Evolutionary conservation across 2,329 filamentous ascomycete species (phyloP).

Genomic region (Diplocarpon rosae): DNA sequence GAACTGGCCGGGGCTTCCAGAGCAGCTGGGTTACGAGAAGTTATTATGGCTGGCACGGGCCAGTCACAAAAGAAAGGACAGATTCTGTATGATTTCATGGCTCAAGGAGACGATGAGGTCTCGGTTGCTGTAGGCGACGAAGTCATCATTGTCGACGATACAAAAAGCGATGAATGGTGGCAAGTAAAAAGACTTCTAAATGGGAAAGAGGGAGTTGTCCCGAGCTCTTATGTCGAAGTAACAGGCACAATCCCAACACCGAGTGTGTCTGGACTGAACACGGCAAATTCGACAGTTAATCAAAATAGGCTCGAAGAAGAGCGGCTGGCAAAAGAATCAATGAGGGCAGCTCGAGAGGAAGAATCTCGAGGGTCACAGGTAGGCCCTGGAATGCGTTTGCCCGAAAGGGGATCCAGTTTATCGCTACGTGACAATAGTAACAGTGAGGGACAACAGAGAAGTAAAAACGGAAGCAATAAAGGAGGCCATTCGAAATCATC

Average conservation of each 20-base stretch:
- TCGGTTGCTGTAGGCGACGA: slow-evolving; percentile 85
- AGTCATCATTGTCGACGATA: slow-evolving; percentile 79
- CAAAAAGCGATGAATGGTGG: slow-evolving; percentile 97
- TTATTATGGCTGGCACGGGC: slow-evolving; percentile 69
- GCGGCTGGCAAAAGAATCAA: slow-evolving; percentile 68
- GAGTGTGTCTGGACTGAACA: slow-evolving; percentile 42
- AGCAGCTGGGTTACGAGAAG: slow-evolving; percentile 75
- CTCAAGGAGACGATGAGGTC: slow-evolving; percentile 92
- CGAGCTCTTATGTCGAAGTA: slow-evolving; percentile 90
- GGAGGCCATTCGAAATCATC: slow-evolving; percentile 42
- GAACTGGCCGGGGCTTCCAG: slow-evolving; percentile 79
- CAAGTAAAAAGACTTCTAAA: slow-evolving; percentile 84
- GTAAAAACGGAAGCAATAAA: slow-evolving; percentile 56
- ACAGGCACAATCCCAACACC: slow-evolving; percentile 50
- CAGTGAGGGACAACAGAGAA: slow-evolving; percentile 61
- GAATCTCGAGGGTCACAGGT: slow-evolving; percentile 57
- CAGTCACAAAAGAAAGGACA: slow-evolving; percentile 67
- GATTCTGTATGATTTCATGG: slow-evolving; percentile 91
- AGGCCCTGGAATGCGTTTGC: slow-evolving; percentile 66
- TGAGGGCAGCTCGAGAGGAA: slow-evolving; percentile 49
- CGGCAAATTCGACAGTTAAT: slow-evolving; percentile 59
- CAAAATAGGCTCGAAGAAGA: slow-evolving; percentile 73
- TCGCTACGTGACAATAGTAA: slow-evolving; percentile 54
- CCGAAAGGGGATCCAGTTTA: slow-evolving; percentile 71
- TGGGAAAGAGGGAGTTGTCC: slow-evolving; percentile 89